Conservation (phyloP, 352 stramenopile species). For the Hyphochytrium catenoides region DNA sequence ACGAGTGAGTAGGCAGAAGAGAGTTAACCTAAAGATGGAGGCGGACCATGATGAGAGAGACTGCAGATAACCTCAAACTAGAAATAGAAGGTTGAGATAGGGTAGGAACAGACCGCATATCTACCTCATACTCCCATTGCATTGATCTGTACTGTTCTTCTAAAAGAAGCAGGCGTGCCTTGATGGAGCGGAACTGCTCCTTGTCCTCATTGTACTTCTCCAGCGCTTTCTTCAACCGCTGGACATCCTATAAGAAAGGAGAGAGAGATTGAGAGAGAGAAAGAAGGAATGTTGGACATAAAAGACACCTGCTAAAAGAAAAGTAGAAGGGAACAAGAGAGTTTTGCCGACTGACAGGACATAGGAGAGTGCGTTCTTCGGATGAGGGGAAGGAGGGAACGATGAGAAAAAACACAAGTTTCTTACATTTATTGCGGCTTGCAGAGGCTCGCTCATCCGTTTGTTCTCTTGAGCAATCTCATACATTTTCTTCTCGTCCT, state of each 20-base stretch:
- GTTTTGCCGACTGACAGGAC: too few relatives aligned
- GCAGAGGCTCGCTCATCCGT: constrained; percentile 76
- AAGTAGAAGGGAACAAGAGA: too few relatives aligned
- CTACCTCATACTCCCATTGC: constrained; percentile 72
- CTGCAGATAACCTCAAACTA: too few relatives aligned
- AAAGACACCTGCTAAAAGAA: too few relatives aligned
- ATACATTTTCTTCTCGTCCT: constrained; percentile 79
- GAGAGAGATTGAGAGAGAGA: neutral
- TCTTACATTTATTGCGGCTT: constrained; percentile 32
- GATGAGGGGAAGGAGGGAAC: too few relatives aligned
- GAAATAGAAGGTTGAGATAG: too few relatives aligned
- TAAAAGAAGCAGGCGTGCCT: constrained; percentile 46
- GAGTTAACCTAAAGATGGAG: too few relatives aligned
- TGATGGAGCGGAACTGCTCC: constrained; percentile 26
- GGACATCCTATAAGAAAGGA: constrained; percentile 18
- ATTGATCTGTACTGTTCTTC: constrained; percentile 66
- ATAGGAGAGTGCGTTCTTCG: too few relatives aligned
- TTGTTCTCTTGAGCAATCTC: constrained; percentile 86
- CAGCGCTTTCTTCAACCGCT: constrained; percentile 33
- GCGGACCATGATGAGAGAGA: too few relatives aligned
- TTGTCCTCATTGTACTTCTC: constrained; percentile 38
- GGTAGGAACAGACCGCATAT: too few relatives aligned
- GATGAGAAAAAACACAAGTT: neutral
- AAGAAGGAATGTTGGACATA: too few relatives aligned
- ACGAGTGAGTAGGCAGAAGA: too few relatives aligned